Percentiles rank a stretch among this genome's conserved stretches.
Conservation (phyloP, 2,329 filamentous ascomycete species). For the Myriosclerotinia curreyana region DNA sequence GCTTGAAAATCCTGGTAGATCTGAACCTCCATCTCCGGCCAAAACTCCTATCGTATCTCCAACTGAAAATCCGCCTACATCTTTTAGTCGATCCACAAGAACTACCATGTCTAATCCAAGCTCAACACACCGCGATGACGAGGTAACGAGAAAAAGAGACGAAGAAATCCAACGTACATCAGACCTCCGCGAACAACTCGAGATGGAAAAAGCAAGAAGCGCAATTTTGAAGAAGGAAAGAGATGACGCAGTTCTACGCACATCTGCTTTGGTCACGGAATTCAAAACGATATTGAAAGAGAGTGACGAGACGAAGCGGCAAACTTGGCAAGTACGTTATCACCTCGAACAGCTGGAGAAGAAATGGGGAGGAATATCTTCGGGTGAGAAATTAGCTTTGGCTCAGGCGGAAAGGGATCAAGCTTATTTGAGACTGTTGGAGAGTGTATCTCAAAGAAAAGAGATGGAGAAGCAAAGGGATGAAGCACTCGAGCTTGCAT, state of each 20-base stretch:
- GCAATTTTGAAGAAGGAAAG: not conserved
- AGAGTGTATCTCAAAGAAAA: not conserved
- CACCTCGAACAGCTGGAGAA: not conserved
- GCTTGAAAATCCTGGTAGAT: not conserved
- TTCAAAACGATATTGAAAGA: not conserved
- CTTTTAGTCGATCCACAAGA: not conserved
- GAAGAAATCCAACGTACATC: not conserved
- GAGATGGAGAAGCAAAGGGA: not conserved
- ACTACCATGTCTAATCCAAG: not conserved
- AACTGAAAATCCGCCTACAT: not conserved
- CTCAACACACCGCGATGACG: not conserved
- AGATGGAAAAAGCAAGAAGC: constrained; percentile 5
- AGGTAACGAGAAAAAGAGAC: not conserved
- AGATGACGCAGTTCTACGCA: not conserved
- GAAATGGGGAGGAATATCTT: not conserved
- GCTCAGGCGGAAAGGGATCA: not conserved
- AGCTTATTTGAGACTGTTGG: not conserved
- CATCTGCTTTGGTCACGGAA: not conserved
- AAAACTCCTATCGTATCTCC: not conserved
- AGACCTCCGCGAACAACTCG: constrained; percentile 3
- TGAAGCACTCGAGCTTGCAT: not conserved
- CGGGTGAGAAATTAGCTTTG: not conserved
- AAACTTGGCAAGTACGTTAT: not conserved
- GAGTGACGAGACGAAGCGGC: not conserved
- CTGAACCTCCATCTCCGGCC: not conserved